A percentile compares a stretch with the other conserved stretches of the same genome.
Evolutionary conservation across 257 asterid species (phyloP).

Genomic region (Eustoma russellianum): DNA sequence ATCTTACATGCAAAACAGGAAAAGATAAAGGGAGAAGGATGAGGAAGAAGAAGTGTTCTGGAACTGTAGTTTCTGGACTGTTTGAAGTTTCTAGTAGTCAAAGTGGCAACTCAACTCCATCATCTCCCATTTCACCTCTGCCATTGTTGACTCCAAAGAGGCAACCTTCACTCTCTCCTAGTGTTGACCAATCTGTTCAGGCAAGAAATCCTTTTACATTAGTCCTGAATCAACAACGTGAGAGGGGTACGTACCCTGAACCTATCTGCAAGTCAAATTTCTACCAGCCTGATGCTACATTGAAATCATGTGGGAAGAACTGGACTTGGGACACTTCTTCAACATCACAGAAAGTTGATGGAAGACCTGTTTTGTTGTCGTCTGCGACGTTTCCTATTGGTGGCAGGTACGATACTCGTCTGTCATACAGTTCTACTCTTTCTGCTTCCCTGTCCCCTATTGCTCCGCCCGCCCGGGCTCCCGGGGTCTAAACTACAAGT

Average conservation of each 20-base stretch:
- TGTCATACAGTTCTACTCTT: constrained; percentile 30
- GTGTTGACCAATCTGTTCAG: constrained; percentile 23
- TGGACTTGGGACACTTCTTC: constrained; percentile 6
- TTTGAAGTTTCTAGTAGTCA: constrained; percentile 87
- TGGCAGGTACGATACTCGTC: constrained; percentile 17
- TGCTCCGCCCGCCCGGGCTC: constrained; percentile 69
- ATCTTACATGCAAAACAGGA: constrained; percentile 46
- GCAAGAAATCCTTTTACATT: constrained; percentile 21
- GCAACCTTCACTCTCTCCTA: constrained; percentile 30
- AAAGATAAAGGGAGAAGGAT: constrained; percentile 63
- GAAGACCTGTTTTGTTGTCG: constrained; percentile 46
- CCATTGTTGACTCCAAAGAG: constrained; percentile 38
- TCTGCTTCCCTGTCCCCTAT: constrained; percentile 40
- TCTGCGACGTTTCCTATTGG: constrained; percentile 54
- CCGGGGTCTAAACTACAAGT: constrained; percentile 47
- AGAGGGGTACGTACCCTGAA: constrained; percentile 20
- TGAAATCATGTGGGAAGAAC: constrained; percentile 12
- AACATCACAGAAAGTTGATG: constrained; percentile 18
- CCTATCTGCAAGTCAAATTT: constrained; percentile 17
- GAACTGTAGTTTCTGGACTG: constrained; percentile 25
- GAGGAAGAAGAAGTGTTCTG: constrained; percentile 56
- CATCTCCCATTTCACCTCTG: constrained; percentile 74
- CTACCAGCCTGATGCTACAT: constrained; percentile 19
- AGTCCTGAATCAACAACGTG: constrained; percentile 12
- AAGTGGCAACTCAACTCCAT: constrained; percentile 80